phyloP scores from a whole-genome alignment of 371 early-diverging fungal genomes.

The Mucor racemosus region DNA sequence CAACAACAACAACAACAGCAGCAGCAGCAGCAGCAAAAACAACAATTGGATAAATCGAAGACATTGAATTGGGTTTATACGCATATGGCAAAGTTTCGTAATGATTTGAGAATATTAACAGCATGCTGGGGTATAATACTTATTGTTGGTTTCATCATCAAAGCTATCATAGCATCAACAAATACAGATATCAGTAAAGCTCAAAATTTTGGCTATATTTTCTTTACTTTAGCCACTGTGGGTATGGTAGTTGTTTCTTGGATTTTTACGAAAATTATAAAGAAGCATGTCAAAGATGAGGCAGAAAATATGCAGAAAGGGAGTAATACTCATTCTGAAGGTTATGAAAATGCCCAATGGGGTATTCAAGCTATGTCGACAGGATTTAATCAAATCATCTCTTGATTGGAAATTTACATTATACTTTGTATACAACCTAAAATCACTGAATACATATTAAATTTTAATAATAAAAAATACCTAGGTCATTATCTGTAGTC shows the following conservation, averaged over 20 bases:
- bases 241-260: slow-evolving; percentile 36
- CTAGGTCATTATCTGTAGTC: too few relatives aligned
- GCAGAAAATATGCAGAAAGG: slow-evolving; percentile 17
- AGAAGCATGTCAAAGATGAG: slow-evolving; percentile 30
- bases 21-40: neutral
- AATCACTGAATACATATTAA: too few relatives aligned
- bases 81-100: slow-evolving; percentile 38
- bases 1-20: too few relatives aligned
- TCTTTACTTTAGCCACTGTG: slow-evolving; percentile 38
- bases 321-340: slow-evolving; percentile 24
- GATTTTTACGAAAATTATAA: slow-evolving; percentile 39
- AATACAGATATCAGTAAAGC: slow-evolving; percentile 32
- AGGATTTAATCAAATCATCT: slow-evolving; percentile 39
- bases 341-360: slow-evolving; percentile 34
- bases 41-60: slow-evolving; percentile 6
- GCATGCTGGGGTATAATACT: slow-evolving; percentile 45
- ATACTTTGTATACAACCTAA: too few relatives aligned
- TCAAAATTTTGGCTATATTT: slow-evolving; percentile 33
- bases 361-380: slow-evolving; percentile 35
- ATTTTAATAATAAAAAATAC: too few relatives aligned
- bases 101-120: slow-evolving; percentile 48
- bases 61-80: slow-evolving; percentile 27
- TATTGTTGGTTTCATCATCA: slow-evolving; percentile 42
- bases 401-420: too few relatives aligned
- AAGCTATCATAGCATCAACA: slow-evolving; percentile 40